Percentiles rank a stretch among this genome's conserved stretches.
phyloP scores from a whole-genome alignment of 2,329 filamentous ascomycete genomes.

The Hyphodiscus sp. region DNA sequence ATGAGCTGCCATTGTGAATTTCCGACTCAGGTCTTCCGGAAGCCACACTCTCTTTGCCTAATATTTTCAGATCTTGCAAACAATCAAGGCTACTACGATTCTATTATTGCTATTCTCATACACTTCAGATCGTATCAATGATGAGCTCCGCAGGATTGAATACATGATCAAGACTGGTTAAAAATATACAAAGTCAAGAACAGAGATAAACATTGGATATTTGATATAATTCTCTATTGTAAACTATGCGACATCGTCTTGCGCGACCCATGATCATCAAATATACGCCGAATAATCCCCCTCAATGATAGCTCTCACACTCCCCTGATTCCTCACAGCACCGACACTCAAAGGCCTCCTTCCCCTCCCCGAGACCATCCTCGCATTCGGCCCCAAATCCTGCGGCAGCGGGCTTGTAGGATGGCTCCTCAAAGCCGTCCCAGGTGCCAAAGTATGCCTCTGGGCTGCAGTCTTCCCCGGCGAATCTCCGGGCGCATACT shows the following conservation, averaged over 20 bases:
- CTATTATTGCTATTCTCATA: no score
- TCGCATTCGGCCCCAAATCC: constrained; percentile 9
- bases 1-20: no score
- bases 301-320: constrained; percentile 9
- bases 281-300: constrained; percentile 22
- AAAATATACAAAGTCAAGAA: background rate
- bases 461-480: background rate
- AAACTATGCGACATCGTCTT: background rate
- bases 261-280: constrained; percentile 1
- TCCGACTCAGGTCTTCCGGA: no score
- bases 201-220: background rate
- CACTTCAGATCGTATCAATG: no score
- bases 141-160: no score
- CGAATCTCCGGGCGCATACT: constrained; percentile 3
- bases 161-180: no score
- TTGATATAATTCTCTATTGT: background rate
- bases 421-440: background rate
- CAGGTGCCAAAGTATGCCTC: background rate
- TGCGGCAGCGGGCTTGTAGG: background rate
- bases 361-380: constrained; percentile 13
- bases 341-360: constrained; percentile 23
- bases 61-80: no score
- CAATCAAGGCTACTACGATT: no score
- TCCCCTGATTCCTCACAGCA: constrained; percentile 8
- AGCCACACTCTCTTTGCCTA: no score